Conservation (phyloP, 805 yeast species). For the Pichia deserticola region DNA sequence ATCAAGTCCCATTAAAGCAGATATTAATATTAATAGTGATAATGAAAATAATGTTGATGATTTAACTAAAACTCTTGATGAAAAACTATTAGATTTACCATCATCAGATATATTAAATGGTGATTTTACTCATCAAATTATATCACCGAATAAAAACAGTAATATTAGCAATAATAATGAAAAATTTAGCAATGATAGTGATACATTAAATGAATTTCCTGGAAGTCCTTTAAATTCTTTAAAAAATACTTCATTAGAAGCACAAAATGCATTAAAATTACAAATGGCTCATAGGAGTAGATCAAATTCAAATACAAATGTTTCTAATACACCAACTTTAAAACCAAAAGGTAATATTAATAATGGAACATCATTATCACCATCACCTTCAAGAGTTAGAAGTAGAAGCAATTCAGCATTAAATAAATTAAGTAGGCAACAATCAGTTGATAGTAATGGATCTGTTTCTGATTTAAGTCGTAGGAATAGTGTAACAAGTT, state of each 20-base stretch:
- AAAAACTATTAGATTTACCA: background rate
- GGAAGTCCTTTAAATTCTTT: slow-evolving; percentile 27
- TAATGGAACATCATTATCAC: slow-evolving; percentile 3
- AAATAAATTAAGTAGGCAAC: background rate
- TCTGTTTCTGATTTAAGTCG: slow-evolving; percentile 9
- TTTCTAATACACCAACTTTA: slow-evolving; percentile 1
- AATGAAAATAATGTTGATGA: slow-evolving; percentile 2
- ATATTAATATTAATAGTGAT: background rate
- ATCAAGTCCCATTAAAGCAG: slow-evolving; percentile 5
- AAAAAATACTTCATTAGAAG: slow-evolving; percentile 16
- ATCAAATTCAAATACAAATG: slow-evolving; percentile 19
- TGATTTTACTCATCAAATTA: background rate
- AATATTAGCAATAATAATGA: background rate
- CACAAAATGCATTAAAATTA: slow-evolving; percentile 12
- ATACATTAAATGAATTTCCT: slow-evolving; percentile 12
- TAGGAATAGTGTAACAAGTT: slow-evolving; percentile 10
- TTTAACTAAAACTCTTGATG: background rate
- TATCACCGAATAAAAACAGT: background rate
- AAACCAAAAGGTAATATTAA: background rate
- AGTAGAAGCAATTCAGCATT: slow-evolving; percentile 18
- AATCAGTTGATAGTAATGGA: background rate
- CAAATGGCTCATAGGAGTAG: slow-evolving; percentile 19
- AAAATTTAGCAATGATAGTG: background rate
- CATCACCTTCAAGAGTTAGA: slow-evolving; percentile 12
- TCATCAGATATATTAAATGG: too few species aligned